These are phyloP conservation scores for Macrophomina tecta DNA, from an alignment of 2,329 filamentous ascomycete species.

Conservation along the genomic window DNA sequence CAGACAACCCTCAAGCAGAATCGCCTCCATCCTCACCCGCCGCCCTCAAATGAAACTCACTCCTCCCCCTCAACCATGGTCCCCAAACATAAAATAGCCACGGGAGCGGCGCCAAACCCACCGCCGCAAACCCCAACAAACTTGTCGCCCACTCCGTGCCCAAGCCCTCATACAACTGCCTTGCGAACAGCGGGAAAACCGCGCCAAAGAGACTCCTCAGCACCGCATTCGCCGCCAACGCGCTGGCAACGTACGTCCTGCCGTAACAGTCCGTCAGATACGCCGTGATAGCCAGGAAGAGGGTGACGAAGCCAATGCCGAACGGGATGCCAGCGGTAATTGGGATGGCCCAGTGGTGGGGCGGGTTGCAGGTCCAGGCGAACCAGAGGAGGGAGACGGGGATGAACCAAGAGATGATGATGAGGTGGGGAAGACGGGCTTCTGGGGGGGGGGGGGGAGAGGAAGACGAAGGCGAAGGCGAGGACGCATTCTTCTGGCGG, in stretches of 20 bases:
- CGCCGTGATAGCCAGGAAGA: constrained; percentile 83
- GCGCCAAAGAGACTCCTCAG: constrained; percentile 76
- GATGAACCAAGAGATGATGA: constrained; percentile 74
- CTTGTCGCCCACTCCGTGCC: constrained; percentile 81
- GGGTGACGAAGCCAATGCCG: constrained; percentile 74
- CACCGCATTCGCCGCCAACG: constrained; percentile 79
- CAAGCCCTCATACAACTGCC: constrained; percentile 71
- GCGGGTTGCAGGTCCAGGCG: constrained; percentile 56
- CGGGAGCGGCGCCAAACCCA: constrained; percentile 79
- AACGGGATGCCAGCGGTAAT: constrained; percentile 81
- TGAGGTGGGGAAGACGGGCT: constrained; percentile 80
- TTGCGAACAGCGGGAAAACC: constrained; percentile 74
- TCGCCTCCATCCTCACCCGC: constrained; percentile 53
- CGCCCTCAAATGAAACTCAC: constrained; percentile 61
- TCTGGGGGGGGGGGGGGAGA: constrained; percentile 75
- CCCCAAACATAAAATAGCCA: constrained; percentile 74
- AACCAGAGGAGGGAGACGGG: constrained; percentile 76
- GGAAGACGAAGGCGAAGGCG: constrained; percentile 38
- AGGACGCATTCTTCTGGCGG: constrained; percentile 56
- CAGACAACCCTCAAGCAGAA: too few relatives aligned
- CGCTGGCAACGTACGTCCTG: constrained; percentile 71
- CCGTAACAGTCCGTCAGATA: constrained; percentile 81
- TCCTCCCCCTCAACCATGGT: constrained; percentile 62
- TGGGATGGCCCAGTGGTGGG: constrained; percentile 83
- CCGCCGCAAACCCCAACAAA: constrained; percentile 73